Conservation (phyloP, 1,139 yeast species). For the Hyphopichia buzzinii region DNA sequence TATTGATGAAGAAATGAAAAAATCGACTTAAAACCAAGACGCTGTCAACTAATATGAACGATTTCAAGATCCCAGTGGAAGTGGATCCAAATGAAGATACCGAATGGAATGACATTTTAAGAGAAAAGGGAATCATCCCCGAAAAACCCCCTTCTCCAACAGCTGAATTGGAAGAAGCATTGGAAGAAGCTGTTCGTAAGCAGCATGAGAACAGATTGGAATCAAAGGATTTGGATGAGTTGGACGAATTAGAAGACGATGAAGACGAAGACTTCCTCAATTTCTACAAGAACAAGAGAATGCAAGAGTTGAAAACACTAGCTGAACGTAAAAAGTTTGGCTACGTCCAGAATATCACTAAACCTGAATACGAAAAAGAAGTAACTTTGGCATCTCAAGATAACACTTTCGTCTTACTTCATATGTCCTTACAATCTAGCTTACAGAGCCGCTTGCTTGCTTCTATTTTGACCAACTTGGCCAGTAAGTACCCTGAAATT, state of each 20-base stretch:
- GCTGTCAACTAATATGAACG: conserved; percentile 25
- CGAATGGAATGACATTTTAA: conserved; percentile 95
- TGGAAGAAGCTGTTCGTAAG: conserved; percentile 73
- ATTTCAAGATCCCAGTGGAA: conserved; percentile 65
- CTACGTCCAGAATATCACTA: conserved; percentile 68
- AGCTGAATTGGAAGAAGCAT: conserved; percentile 79
- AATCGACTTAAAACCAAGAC: no score
- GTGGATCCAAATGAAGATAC: conserved; percentile 96
- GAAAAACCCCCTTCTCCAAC: conserved; percentile 89
- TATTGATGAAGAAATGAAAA: no score
- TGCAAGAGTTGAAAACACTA: conserved; percentile 66
- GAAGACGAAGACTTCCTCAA: conserved; percentile 76
- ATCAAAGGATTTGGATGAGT: conserved; percentile 69
- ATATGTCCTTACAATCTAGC: conserved; percentile 67
- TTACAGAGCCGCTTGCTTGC: conserved; percentile 72
- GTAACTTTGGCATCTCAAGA: conserved; percentile 73
- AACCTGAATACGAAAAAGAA: conserved; percentile 84
- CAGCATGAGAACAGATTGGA: conserved; percentile 80
- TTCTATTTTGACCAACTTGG: conserved; percentile 50
- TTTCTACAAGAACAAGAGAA: conserved; percentile 70
- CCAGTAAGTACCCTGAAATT: conserved; percentile 68
- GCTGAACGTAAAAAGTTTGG: conserved; percentile 71
- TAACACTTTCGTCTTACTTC: conserved; percentile 63
- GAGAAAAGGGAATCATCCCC: conserved; percentile 90
- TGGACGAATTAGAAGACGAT: conserved; percentile 78